Percentiles rank a stretch among this genome's conserved stretches.
Evolutionary conservation across 768 basidiomycete genomes (phyloP).

Genomic region (Boletus coccyginus): DNA sequence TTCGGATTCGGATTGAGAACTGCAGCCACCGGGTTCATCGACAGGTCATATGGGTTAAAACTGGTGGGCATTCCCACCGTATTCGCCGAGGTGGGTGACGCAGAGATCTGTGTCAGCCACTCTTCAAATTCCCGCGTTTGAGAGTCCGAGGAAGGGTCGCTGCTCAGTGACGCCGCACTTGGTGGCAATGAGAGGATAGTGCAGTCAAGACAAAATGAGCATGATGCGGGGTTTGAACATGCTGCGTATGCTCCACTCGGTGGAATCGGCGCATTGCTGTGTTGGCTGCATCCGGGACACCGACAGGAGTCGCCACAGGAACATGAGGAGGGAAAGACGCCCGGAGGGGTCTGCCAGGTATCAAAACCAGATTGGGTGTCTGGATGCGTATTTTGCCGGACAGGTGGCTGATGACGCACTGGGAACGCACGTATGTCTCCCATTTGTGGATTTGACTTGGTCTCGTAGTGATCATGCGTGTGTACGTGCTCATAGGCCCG

Average conservation of each 20-base stretch:
- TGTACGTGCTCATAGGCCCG: constrained; percentile 59
- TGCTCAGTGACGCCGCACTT: constrained; percentile 40
- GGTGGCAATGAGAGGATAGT: constrained; percentile 52
- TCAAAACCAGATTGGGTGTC: constrained; percentile 26
- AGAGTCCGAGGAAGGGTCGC: constrained; percentile 41
- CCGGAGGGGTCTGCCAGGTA: constrained; percentile 22
- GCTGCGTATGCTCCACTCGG: constrained; percentile 37
- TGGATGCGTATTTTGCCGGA: constrained; percentile 27
- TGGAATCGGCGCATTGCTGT: constrained; percentile 40
- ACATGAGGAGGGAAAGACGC: constrained; percentile 49
- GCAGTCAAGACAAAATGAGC: constrained; percentile 59
- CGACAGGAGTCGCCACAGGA: constrained; percentile 61
- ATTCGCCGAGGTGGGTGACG: constrained; percentile 15
- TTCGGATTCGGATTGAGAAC: constrained; percentile 12
- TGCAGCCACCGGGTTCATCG: constrained; percentile 18
- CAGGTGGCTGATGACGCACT: constrained; percentile 18
- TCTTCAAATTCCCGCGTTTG: constrained; percentile 54
- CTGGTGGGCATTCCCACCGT: constrained; percentile 18
- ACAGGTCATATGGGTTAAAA: constrained; percentile 32
- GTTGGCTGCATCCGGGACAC: constrained; percentile 64
- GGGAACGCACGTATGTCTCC: constrained; percentile 23
- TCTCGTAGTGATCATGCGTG: constrained; percentile 33
- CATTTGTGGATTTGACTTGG: constrained; percentile 11
- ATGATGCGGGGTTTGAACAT: constrained; percentile 38
- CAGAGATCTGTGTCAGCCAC: constrained; percentile 55